Conservation (phyloP, 495 filamentous ascomycete genomes). For the Viridothelium virens region DNA sequence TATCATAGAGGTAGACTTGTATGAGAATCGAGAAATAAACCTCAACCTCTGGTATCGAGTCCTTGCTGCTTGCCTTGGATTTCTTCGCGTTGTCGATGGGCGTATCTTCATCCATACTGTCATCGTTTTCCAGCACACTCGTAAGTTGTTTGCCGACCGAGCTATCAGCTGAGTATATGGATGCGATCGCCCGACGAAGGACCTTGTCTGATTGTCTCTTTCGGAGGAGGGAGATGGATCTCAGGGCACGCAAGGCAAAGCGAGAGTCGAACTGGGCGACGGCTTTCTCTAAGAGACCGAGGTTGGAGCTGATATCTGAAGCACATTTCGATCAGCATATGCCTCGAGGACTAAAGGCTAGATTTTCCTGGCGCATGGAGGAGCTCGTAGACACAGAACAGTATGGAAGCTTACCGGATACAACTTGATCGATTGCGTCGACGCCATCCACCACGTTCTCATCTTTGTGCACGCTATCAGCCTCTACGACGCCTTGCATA, state of each 20-base stretch:
- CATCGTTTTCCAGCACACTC: slow-evolving; percentile 48
- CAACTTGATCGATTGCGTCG: background rate
- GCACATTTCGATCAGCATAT: slow-evolving; percentile 21
- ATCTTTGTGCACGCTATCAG: slow-evolving; percentile 5
- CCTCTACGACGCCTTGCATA: slow-evolving; percentile 35
- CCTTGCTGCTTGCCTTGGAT: slow-evolving; percentile 50
- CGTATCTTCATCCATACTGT: slow-evolving; percentile 48
- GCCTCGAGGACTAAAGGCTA: slow-evolving; percentile 9
- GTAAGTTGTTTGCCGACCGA: slow-evolving; percentile 56
- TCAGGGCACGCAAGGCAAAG: slow-evolving; percentile 86
- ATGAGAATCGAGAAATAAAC: slow-evolving; percentile 82
- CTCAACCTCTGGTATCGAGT: slow-evolving; percentile 72
- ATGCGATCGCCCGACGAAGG: slow-evolving; percentile 68
- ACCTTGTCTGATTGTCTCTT: slow-evolving; percentile 79
- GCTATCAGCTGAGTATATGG: slow-evolving; percentile 64
- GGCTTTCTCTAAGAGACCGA: slow-evolving; percentile 80
- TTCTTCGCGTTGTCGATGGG: slow-evolving; percentile 27
- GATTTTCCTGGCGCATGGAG: background rate
- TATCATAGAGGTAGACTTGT: slow-evolving; percentile 84
- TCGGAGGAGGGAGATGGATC: slow-evolving; percentile 90
- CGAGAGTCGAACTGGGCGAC: slow-evolving; percentile 89
- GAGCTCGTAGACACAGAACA: too few relatives aligned
- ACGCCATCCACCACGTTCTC: slow-evolving; percentile 14
- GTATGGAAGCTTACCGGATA: background rate
- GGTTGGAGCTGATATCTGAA: slow-evolving; percentile 89